Evolutionary conservation across 1,284 basidiomycete species (phyloP).

Genomic region (Dichomitus squalens): DNA sequence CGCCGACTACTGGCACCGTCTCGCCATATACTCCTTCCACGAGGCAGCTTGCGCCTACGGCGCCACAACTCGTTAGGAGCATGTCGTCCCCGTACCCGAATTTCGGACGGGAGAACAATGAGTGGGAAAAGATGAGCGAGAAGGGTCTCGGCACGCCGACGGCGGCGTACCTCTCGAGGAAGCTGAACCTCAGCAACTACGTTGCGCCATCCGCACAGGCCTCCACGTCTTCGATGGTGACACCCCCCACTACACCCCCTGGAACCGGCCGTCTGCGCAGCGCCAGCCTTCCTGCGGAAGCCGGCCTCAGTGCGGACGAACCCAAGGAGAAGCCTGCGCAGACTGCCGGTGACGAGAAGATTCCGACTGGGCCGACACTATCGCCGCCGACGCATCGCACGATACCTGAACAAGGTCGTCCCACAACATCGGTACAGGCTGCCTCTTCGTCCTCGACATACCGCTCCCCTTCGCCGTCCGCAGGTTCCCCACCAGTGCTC

Average conservation of each 20-base stretch:
- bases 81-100: slow-evolving; percentile 28
- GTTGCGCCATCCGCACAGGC: slow-evolving; percentile 27
- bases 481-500: slow-evolving; percentile 6
- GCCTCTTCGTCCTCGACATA: slow-evolving; percentile 1
- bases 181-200: slow-evolving; percentile 54
- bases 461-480: slow-evolving; percentile 16
- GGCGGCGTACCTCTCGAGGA: slow-evolving; percentile 33
- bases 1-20: slow-evolving; percentile 32
- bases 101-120: slow-evolving; percentile 12
- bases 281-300: slow-evolving; percentile 21
- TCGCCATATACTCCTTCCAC: slow-evolving; percentile 17
- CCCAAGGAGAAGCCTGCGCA: slow-evolving; percentile 10
- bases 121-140: slow-evolving; percentile 17
- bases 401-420: slow-evolving; percentile 10
- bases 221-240: slow-evolving; percentile 18
- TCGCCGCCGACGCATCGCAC: slow-evolving; percentile 2
- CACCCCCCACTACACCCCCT: slow-evolving; percentile 34
- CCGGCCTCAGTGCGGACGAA: slow-evolving; percentile 18
- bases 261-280: slow-evolving; percentile 21
- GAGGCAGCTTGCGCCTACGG: slow-evolving; percentile 17
- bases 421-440: slow-evolving; percentile 6
- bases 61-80: slow-evolving; percentile 25
- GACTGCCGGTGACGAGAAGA: slow-evolving; percentile 8
- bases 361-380: neutral
- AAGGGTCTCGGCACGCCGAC: slow-evolving; percentile 19